phyloP scores from a whole-genome alignment of 73 alveolate genomes.

The Paramecium caudatum region DNA sequence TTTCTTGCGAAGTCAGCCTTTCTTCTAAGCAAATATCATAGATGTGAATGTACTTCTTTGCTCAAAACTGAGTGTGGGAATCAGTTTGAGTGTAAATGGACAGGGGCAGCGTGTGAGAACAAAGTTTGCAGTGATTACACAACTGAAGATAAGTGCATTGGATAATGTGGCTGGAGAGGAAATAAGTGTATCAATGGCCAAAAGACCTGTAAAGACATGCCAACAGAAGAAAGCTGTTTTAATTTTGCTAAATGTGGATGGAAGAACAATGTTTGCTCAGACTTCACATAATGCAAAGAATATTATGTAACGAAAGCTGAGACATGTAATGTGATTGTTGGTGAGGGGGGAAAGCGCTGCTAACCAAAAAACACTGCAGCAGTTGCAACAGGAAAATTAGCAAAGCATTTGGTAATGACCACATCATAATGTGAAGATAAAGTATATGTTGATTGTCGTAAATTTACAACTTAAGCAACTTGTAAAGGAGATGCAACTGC shows the following conservation, averaged over 20 bases:
- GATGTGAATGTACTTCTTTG: conserved; percentile 24
- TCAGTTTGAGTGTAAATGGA: conserved; percentile 22
- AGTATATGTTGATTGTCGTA: conserved; percentile 1
- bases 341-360: conserved; percentile 15
- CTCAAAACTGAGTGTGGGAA: conserved; percentile 20
- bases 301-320: neutral
- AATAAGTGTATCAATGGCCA: neutral
- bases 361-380: conserved; percentile 1
- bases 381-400: neutral
- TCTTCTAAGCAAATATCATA: too few relatives aligned
- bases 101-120: neutral
- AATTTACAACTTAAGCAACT: conserved; percentile 21
- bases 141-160: conserved; percentile 20
- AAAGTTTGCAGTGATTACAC: conserved; percentile 10
- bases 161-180: conserved; percentile 8
- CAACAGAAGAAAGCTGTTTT: conserved; percentile 34
- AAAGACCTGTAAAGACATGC: conserved; percentile 20
- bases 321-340: neutral
- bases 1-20: too few relatives aligned
- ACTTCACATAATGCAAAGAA: conserved; percentile 1
- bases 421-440: conserved; percentile 29
- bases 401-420: neutral
- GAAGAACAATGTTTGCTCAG: conserved; percentile 8
- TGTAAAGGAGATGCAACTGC: conserved; percentile 62
- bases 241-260: conserved; percentile 34